A percentile compares a stretch with the other conserved stretches of the same genome.
Evolutionary conservation across 306 rosid genomes (phyloP).

Genomic region (Mimosa pudica): DNA sequence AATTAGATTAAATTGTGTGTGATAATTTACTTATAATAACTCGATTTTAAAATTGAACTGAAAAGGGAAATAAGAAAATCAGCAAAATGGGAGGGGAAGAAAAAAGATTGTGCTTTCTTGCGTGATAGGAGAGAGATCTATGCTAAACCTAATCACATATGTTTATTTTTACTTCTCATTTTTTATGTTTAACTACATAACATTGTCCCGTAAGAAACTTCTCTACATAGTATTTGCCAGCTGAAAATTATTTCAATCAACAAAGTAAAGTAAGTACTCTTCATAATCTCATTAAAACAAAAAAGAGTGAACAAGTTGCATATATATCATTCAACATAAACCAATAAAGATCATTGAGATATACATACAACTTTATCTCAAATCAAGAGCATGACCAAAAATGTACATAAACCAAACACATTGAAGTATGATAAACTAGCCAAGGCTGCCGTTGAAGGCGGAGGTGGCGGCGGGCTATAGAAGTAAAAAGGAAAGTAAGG

Average conservation of each 20-base stretch:
- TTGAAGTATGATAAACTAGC: conserved; percentile 15
- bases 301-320: conserved; percentile 30
- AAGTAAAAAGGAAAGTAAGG: conserved; percentile 89
- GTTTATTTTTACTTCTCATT: too few species aligned
- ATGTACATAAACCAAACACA: conserved; percentile 16
- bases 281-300: not conserved
- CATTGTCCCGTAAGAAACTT: not conserved
- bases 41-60: not conserved
- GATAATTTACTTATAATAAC: too few species aligned
- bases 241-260: not conserved
- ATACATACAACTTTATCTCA: conserved; percentile 20
- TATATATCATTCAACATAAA: conserved; percentile 34
- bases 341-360: not conserved
- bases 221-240: not conserved
- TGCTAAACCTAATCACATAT: not conserved
- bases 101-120: not conserved
- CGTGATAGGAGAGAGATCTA: not conserved
- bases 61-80: not conserved
- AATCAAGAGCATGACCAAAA: conserved; percentile 43
- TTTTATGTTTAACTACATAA: too few species aligned
- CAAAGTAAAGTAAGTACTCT: not conserved
- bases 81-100: not conserved
- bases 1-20: too few species aligned
- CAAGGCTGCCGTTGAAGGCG: conserved; percentile 45
- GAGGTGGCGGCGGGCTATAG: conserved; percentile 59